A percentile compares a stretch with the other conserved stretches of the same genome.
phyloP scores from a whole-genome alignment of 345 rosid species.

The Rhodomyrtus tomentosa region DNA sequence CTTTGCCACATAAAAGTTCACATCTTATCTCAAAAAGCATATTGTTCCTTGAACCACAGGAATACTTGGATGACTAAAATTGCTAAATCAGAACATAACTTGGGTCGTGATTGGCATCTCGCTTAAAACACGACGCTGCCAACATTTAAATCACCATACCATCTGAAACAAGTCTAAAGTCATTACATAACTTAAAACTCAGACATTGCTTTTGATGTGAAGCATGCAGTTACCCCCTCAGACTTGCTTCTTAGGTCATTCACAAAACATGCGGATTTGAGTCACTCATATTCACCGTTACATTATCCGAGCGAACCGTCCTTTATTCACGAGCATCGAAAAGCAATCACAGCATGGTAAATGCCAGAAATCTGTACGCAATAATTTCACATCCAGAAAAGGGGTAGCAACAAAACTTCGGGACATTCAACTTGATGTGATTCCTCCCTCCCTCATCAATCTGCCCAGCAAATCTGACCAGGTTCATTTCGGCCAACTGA shows the following conservation, averaged over 20 bases:
- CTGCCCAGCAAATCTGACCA: neutral
- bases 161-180: neutral
- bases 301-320: neutral
- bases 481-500: neutral
- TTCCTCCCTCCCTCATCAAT: neutral
- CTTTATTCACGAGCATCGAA: neutral
- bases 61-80: neutral
- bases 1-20: neutral
- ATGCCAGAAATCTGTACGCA: neutral
- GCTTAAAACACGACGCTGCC: neutral
- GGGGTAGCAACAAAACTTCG: neutral
- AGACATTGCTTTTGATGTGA: neutral
- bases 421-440: neutral
- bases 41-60: neutral
- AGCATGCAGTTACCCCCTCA: neutral
- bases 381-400: neutral
- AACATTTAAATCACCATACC: neutral
- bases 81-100: neutral
- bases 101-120: neutral
- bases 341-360: neutral
- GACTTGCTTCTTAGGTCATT: neutral
- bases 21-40: neutral
- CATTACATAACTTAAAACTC: neutral
- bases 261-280: neutral
- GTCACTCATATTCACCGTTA: neutral